These are phyloP conservation scores for Paraglomus brasilianum DNA, from an alignment of 192 early-diverging fungal genomes.

Conservation along the genomic window DNA sequence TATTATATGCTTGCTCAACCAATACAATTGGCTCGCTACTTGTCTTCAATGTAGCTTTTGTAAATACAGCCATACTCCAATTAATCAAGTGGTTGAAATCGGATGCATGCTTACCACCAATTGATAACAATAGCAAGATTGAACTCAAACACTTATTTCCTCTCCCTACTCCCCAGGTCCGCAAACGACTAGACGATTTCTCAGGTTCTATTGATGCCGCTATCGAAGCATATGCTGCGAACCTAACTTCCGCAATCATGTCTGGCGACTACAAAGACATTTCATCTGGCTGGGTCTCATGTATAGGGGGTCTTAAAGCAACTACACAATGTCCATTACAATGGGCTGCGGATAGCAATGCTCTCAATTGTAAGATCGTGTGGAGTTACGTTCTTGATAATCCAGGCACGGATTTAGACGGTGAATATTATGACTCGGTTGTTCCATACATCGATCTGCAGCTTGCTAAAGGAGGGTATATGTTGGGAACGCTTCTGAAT, in stretches of 20 bases:
- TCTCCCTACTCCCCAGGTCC: too few relatives aligned
- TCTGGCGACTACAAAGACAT: not conserved
- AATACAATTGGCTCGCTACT: too few relatives aligned
- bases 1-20: too few relatives aligned
- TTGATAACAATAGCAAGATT: too few relatives aligned
- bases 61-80: too few relatives aligned
- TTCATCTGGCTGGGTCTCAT: not conserved
- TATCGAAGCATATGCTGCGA: not conserved
- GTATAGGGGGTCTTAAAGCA: not conserved
- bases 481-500: constrained; percentile 10
- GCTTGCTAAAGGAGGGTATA: constrained; percentile 20
- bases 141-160: too few relatives aligned
- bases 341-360: constrained; percentile 15
- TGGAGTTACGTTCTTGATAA: constrained; percentile 3
- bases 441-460: constrained; percentile 9
- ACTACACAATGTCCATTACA: constrained; percentile 1
- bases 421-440: constrained; percentile 1
- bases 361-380: constrained; percentile 12
- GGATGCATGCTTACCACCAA: too few relatives aligned
- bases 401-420: constrained; percentile 1
- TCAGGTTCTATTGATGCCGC: not conserved
- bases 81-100: too few relatives aligned
- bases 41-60: too few relatives aligned
- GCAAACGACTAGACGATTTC: constrained; percentile 16
- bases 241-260: constrained; percentile 1